These are phyloP conservation scores for grape (Vitis vinifera) DNA, from an alignment of 164 flowering plant species.

Conservation along the genomic window ASM3070453v1 NC_081808.1:18831501-18832000, in stretches of 20 bases:
- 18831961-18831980: too few species aligned
- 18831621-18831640: neutral
- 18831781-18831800: constrained; percentile 74
- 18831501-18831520: too few species aligned
- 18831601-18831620: too few species aligned
- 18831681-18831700: constrained; percentile 73
- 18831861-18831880: neutral
- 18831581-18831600: neutral
- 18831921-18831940: too few species aligned
- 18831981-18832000: too few species aligned
- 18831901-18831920: neutral
- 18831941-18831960: too few species aligned
- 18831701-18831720: constrained; percentile 74
- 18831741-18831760: constrained; percentile 67
- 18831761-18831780: constrained; percentile 76
- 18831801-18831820: constrained; percentile 91
- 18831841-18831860: neutral
- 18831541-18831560: neutral
- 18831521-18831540: too few species aligned
- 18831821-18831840: constrained; percentile 1
- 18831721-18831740: constrained; percentile 64
- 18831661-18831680: constrained; percentile 52
- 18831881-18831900: neutral
- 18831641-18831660: constrained; percentile 44
- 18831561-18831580: neutral